These are phyloP conservation scores for Russula olivacea DNA, from an alignment of 768 basidiomycete genomes.

Conservation along the genomic window DNA sequence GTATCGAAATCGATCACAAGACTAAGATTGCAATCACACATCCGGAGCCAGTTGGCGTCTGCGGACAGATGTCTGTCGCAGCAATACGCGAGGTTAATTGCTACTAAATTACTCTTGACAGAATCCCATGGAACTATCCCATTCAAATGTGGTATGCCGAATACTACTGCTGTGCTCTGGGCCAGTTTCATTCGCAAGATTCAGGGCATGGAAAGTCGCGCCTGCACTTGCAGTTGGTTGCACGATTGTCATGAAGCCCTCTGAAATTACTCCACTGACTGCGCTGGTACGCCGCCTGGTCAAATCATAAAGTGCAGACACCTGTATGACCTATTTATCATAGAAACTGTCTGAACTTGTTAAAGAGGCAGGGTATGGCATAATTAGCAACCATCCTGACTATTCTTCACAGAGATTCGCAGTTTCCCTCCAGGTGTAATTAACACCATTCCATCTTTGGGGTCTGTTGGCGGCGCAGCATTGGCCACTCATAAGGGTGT, in stretches of 20 bases:
- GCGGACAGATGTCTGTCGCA: conserved; percentile 72
- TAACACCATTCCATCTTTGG: conserved; percentile 82
- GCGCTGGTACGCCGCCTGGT: conserved; percentile 51
- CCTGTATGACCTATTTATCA: conserved; percentile 7
- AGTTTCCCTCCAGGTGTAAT: conserved; percentile 90
- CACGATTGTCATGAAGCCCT: conserved; percentile 94
- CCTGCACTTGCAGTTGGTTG: conserved; percentile 89
- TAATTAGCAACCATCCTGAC: neutral
- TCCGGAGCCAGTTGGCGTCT: conserved; percentile 91
- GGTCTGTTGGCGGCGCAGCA: conserved; percentile 77
- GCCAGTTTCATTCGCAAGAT: neutral
- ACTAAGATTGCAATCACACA: conserved; percentile 80
- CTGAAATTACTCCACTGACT: conserved; percentile 79
- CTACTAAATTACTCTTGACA: conserved; percentile 29
- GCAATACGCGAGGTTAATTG: conserved; percentile 11
- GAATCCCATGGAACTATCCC: conserved; percentile 92
- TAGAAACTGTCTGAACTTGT: conserved; percentile 80
- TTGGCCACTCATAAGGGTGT: conserved; percentile 77
- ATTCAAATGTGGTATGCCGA: conserved; percentile 69
- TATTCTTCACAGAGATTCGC: conserved; percentile 15
- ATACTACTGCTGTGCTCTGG: neutral
- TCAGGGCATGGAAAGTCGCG: conserved; percentile 85
- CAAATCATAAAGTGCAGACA: conserved; percentile 3
- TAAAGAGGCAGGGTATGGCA: conserved; percentile 70
- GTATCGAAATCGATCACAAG: conserved; percentile 74